Conservation (phyloP, 345 rosid genomes). For the Noccaea caerulescens region DNA sequence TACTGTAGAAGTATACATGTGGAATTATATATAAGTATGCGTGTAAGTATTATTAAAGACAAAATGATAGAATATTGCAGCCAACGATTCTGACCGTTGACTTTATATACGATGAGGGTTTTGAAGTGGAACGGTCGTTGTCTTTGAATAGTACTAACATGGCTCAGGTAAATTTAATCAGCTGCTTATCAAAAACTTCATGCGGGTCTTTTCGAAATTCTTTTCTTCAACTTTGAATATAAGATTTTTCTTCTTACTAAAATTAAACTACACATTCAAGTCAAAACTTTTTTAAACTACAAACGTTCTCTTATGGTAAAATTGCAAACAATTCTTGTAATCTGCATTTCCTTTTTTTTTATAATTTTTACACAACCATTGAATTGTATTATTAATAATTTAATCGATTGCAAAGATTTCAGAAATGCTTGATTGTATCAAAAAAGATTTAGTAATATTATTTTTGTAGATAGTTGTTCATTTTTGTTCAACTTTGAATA, state of each 20-base stretch:
- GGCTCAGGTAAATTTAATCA: conserved; percentile 17
- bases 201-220: background rate
- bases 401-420: background rate
- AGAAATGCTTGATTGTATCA: background rate
- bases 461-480: conserved; percentile 4
- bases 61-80: conserved; percentile 31
- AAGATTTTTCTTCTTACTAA: background rate
- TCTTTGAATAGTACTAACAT: conserved; percentile 28
- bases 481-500: conserved; percentile 30
- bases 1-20: background rate
- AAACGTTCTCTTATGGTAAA: background rate
- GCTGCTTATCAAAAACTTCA: background rate
- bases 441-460: background rate
- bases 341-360: background rate
- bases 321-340: background rate
- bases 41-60: conserved; percentile 2
- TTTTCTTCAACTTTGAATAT: background rate
- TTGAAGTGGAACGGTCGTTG: conserved; percentile 19
- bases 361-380: background rate
- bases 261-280: too few relatives aligned
- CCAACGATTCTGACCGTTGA: conserved; percentile 83
- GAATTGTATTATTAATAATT: background rate
- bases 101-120: conserved; percentile 25
- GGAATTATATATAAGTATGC: background rate
- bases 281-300: too few relatives aligned